These are phyloP conservation scores for Adenanthera pavonina DNA, from an alignment of 306 rosid species.

Conservation along the genomic window DNA sequence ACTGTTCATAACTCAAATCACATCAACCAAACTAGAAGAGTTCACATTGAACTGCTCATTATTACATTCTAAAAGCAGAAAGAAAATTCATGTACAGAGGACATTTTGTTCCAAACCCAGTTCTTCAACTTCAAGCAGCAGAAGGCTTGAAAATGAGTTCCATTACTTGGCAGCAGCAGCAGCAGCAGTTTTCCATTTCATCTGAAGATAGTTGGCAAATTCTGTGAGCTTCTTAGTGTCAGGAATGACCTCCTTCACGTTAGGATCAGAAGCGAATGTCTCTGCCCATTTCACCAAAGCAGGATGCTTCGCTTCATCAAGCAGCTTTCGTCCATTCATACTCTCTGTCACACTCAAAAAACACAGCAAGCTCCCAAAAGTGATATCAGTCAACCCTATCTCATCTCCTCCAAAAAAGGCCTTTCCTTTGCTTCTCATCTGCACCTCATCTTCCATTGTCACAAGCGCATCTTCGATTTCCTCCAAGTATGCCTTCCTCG, in stretches of 20 bases:
- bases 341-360: slow-evolving; percentile 37
- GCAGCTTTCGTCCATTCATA: slow-evolving; percentile 31
- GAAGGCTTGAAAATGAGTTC: not conserved
- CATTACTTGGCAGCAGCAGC: slow-evolving; percentile 14
- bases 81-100: not conserved
- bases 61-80: not conserved
- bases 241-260: slow-evolving; percentile 47
- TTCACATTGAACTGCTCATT: not conserved
- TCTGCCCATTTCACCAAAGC: slow-evolving; percentile 47
- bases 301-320: slow-evolving; percentile 38
- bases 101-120: not conserved
- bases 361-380: slow-evolving; percentile 42
- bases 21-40: not conserved
- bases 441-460: slow-evolving; percentile 43
- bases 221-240: slow-evolving; percentile 48
- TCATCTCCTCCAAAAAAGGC: slow-evolving; percentile 49
- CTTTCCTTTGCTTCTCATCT: slow-evolving; percentile 47
- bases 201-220: slow-evolving; percentile 10
- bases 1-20: too few relatives aligned
- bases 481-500: slow-evolving; percentile 40
- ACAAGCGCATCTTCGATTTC: slow-evolving; percentile 26
- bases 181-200: not conserved
- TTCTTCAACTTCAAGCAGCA: not conserved
- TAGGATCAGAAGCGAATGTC: slow-evolving; percentile 26
- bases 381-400: slow-evolving; percentile 50